Evolutionary conservation across 805 yeast species (phyloP).

Genomic region (Ogataea polymorpha): DNA sequence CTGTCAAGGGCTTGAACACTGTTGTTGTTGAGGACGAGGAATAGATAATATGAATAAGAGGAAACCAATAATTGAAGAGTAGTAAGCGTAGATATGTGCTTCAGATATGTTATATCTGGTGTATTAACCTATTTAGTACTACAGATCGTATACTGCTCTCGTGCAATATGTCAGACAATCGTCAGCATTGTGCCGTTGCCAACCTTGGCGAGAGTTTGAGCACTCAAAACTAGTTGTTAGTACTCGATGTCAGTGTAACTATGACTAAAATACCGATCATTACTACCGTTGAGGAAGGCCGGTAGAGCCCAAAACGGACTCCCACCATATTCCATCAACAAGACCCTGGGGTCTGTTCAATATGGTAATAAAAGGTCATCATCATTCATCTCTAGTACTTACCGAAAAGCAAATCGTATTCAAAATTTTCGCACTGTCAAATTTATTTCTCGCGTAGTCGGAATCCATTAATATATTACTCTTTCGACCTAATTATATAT

Average conservation of each 20-base stretch:
- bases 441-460: conserved; percentile 2
- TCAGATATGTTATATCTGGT: not conserved
- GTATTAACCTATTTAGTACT: not conserved
- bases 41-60: conserved; percentile 26
- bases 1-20: conserved; percentile 97
- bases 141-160: not conserved
- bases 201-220: not conserved
- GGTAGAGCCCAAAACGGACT: conserved; percentile 35
- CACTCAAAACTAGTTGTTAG: conserved; percentile 3
- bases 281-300: conserved; percentile 42
- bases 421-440: conserved; percentile 4
- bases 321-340: conserved; percentile 16
- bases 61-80: conserved; percentile 3
- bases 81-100: not conserved
- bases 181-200: not conserved
- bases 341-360: conserved; percentile 25
- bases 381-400: conserved; percentile 22
- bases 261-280: conserved; percentile 72
- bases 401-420: conserved; percentile 2
- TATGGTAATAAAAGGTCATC: conserved; percentile 33
- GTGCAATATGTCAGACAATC: not conserved
- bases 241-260: conserved; percentile 69
- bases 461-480: not conserved
- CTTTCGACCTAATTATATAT: conserved; percentile 15
- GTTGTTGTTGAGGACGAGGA: conserved; percentile 80